phyloP scores from a whole-genome alignment of 495 filamentous ascomycete genomes.

The Aspergillus hancockii region DNA sequence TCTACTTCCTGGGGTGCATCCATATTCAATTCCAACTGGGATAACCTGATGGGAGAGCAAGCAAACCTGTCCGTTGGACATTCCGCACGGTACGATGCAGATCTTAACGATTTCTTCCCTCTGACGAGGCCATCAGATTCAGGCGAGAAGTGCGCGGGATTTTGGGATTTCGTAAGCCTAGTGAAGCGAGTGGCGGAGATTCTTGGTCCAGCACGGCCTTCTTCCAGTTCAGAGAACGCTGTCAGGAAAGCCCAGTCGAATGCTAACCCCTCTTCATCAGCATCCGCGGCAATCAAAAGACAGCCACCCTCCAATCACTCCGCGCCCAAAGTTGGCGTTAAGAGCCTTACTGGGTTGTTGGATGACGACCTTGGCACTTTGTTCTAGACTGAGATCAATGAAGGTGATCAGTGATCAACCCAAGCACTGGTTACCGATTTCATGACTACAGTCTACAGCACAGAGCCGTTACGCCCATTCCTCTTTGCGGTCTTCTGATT shows the following conservation, averaged over 20 bases:
- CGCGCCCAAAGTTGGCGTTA: constrained; percentile 6
- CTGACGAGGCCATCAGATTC: constrained; percentile 6
- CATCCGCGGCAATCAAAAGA: neutral
- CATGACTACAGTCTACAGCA: neutral
- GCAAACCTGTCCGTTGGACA: constrained; percentile 32
- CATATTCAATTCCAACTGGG: constrained; percentile 55
- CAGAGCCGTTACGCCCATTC: neutral
- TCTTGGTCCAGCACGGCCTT: constrained; percentile 20
- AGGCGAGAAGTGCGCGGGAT: constrained; percentile 21
- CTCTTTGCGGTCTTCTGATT: neutral
- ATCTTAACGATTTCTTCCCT: constrained; percentile 50
- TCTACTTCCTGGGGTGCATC: constrained; percentile 46
- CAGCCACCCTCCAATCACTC: neutral
- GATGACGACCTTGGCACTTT: constrained; percentile 37
- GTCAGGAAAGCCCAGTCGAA: neutral
- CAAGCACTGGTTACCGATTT: neutral
- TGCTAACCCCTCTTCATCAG: constrained; percentile 1
- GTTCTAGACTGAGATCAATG: constrained; percentile 23
- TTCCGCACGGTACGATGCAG: constrained; percentile 38
- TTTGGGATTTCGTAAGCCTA: constrained; percentile 36
- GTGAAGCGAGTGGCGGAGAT: constrained; percentile 32
- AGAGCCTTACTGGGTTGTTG: constrained; percentile 17
- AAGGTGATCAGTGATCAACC: neutral
- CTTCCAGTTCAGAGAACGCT: neutral
- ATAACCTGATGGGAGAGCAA: constrained; percentile 37